These are phyloP conservation scores for Yarrowia sp. DNA, from an alignment of 805 yeast species.

Conservation along the genomic window DNA sequence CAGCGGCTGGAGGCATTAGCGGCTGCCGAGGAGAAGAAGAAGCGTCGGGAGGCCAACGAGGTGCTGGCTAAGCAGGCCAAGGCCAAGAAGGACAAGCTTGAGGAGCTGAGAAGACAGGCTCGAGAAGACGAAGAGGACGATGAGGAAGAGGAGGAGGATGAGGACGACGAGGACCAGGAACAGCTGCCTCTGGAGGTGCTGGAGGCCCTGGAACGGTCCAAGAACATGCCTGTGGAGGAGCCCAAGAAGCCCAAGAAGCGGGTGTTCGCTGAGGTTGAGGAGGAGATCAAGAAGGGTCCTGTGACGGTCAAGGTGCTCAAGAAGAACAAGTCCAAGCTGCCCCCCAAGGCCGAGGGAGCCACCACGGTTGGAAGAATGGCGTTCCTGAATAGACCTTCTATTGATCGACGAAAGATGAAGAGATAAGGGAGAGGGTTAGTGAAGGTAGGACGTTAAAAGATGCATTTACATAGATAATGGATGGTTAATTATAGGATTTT, in stretches of 20 bases:
- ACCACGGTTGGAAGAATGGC: slow-evolving; percentile 43
- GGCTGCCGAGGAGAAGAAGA: slow-evolving; percentile 42
- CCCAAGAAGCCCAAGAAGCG: slow-evolving; percentile 42
- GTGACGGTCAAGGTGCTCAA: slow-evolving; percentile 46
- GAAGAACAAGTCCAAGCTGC: slow-evolving; percentile 45
- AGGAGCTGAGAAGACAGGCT: slow-evolving; percentile 38
- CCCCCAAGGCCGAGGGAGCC: slow-evolving; percentile 42
- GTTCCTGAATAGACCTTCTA: slow-evolving; percentile 43
- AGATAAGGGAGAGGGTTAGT: slow-evolving; percentile 1
- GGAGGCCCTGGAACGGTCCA: slow-evolving; percentile 38
- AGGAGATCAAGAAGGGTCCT: slow-evolving; percentile 44
- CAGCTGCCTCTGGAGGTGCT: slow-evolving; percentile 40
- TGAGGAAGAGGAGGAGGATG: slow-evolving; percentile 37
- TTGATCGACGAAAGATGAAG: slow-evolving; percentile 37
- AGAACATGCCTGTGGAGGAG: slow-evolving; percentile 28
- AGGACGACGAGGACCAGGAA: slow-evolving; percentile 37
- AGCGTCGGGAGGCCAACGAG: slow-evolving; percentile 46
- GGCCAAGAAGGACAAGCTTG: slow-evolving; percentile 41
- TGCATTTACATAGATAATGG: slow-evolving; percentile 12
- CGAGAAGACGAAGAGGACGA: slow-evolving; percentile 45
- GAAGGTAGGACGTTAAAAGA: too few species aligned
- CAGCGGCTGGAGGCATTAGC: slow-evolving; percentile 37
- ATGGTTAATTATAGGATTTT: too few species aligned
- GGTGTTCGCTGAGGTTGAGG: slow-evolving; percentile 26
- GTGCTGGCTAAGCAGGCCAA: slow-evolving; percentile 43